Conservation (phyloP, 192 early-diverging fungal genomes). For the Coemansia aciculifera region DNA sequence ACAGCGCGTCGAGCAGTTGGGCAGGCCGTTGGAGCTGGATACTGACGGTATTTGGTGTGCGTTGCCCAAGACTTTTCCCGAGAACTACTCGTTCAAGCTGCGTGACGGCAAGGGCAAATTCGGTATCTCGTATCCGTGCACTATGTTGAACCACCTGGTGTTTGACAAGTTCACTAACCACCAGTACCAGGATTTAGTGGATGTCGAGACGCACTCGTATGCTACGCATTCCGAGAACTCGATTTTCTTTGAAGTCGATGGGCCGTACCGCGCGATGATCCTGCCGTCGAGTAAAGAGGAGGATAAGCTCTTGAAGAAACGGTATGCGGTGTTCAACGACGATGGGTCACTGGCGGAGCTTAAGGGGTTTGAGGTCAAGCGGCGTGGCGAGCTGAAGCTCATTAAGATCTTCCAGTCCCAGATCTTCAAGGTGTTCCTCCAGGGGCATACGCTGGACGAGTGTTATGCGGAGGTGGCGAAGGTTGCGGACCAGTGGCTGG, state of each 20-base stretch:
- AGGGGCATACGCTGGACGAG: slow-evolving; percentile 79
- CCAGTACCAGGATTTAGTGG: slow-evolving; percentile 87
- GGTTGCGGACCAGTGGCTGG: slow-evolving; percentile 94
- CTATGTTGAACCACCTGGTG: slow-evolving; percentile 97
- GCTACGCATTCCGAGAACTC: slow-evolving; percentile 81
- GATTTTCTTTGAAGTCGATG: slow-evolving; percentile 99
- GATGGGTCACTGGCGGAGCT: slow-evolving; percentile 93
- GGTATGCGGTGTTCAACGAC: slow-evolving; percentile 97
- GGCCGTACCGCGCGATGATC: slow-evolving; percentile 98
- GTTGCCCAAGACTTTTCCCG: slow-evolving; percentile 88
- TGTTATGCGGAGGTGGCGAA: slow-evolving; percentile 88
- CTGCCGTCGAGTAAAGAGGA: slow-evolving; percentile 92
- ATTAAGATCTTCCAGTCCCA: slow-evolving; percentile 97
- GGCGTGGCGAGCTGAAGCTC: slow-evolving; percentile 96
- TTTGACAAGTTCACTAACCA: slow-evolving; percentile 96
- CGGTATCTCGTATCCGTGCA: slow-evolving; percentile 94
- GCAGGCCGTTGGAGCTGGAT: slow-evolving; percentile 93
- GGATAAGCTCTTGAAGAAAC: slow-evolving; percentile 96
- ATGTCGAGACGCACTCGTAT: slow-evolving; percentile 64
- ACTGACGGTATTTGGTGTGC: slow-evolving; percentile 99
- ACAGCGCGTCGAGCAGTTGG: slow-evolving; percentile 87
- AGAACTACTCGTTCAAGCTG: slow-evolving; percentile 86
- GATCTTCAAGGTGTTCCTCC: slow-evolving; percentile 91
- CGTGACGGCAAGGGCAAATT: slow-evolving; percentile 72
- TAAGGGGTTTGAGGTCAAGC: slow-evolving; percentile 99